Base-by-base conservation (phyloP, 2,329 filamentous ascomycete species). In the Aureobasidium sp. region DNA sequence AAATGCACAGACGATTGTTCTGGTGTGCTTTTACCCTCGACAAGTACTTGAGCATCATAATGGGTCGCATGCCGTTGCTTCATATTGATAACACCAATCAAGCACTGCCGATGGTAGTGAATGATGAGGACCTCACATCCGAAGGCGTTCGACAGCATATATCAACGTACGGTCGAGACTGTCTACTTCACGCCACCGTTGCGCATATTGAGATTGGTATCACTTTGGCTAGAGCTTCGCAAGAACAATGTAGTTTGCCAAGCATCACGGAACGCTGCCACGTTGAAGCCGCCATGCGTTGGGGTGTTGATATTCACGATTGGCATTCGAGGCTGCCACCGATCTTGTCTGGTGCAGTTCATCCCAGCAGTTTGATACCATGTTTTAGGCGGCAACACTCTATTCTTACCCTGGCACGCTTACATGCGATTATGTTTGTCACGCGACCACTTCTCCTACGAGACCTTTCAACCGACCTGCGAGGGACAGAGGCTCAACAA, bases 341-440 rank as follows among this genome's bases (percentile, higher is more conserved):
- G 21, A 76, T 80, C 30, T 68, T 81, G 53, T 72, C 77, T 0
- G 74, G 77, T 49, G 74, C 71, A 9, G 69, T 79, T 5, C 75
- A 78, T 51, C 72, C 76, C 0, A 76, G 73, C 5, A 73, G 76
- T 59, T 68, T 79, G 8, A 77, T 80, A 36, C 75, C 79, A 1
- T 74, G 79, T n/a, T 82, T 80, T 64, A 76, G 79, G 59, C 73
- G 80, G 4, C 82, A 85, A 64, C 78, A 81, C 2, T 79, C 75
- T 0, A 81, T 82, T 0, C 69, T 85, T 10, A 79, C 78, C 42
- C 72, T 85, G 0, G 81, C 81, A 0, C 79, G 83, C 64, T 78
- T 76, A 5, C 82, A 85, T 59, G 80, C 82, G 2, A 74, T 81
- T 9, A 82, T 85, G 67, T 76, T 85, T 21, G 77, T 81, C 7